Base-by-base conservation (phyloP, 2,329 filamentous ascomycete species). In the Tolypocladium tundrense region DNA sequence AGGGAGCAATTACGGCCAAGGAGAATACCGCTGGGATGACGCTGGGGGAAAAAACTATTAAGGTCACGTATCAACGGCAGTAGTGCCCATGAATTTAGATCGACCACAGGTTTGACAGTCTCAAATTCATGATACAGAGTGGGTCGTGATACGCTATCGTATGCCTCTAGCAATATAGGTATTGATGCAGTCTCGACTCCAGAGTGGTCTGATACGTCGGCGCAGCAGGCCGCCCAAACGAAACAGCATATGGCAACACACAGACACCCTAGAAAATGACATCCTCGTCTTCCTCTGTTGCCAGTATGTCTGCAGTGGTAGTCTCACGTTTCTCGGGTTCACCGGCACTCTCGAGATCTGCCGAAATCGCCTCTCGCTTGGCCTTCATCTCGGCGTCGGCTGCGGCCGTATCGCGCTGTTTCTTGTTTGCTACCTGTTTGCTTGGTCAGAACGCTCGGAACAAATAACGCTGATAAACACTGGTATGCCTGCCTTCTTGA, bases 61-160 rank as follows among this genome's bases (percentile, higher is more conserved):
- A 94, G 77, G 92, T 99, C 63, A 97, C 94, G 16, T 99, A 96
- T 80, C 94, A 97, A 77, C 83, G 92, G 68, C 90, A 96, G 77
- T 96, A 80, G 42, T 53, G 16, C 7, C 7, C 11, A 24, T 52
- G 19, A 55, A 58, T 31, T 4, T 52, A 40, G 39, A 14, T 40
- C 48, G 24, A 27, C 43, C 24, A 37, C 2, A 21, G 48, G 9
- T 14, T 35, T 35, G 31, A 37, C 24, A n/a, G 16, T 51, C 48
- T 37, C 31, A 13, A 35, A 21, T n/a, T 33, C 19, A 52, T 14
- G 31, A 52, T 21, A 21, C 31, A 35, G 19, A 35, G 48, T 31
- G 5, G 31, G 31, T 37, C 27, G 31, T 35, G 19, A 21, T 52
- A 35, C 19, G 31, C 31, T 51, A 33, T 21, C 19, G 19, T 52